phyloP scores from a whole-genome alignment of 1,284 basidiomycete genomes.

The Tausonia pullulans region DNA sequence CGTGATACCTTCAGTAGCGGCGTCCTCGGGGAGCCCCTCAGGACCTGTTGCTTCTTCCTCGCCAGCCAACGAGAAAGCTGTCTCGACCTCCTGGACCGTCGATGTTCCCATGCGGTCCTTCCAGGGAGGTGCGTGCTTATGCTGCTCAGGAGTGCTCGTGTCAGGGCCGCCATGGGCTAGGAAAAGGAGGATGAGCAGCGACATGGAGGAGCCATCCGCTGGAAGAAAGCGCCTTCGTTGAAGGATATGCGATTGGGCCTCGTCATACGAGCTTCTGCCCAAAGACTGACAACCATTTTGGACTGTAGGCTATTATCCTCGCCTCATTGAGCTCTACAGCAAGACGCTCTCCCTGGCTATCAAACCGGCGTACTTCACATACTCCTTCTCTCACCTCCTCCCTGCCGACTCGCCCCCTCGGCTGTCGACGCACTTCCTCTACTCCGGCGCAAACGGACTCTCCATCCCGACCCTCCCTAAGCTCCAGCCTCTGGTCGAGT shows the following conservation, averaged over 20 bases:
- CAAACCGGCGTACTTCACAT: constrained; percentile 47
- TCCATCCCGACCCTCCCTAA: constrained; percentile 37
- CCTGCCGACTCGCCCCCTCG: constrained; percentile 15
- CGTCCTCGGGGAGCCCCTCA: too few species aligned
- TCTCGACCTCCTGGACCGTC: constrained; percentile 42
- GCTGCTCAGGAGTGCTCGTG: background rate
- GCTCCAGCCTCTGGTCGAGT: constrained; percentile 24
- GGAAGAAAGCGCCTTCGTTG: too few species aligned
- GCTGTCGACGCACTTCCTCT: constrained; percentile 44
- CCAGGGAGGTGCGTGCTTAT: constrained; percentile 49
- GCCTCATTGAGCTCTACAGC: constrained; percentile 51
- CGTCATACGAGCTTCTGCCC: too few species aligned
- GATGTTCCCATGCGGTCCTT: constrained; percentile 70
- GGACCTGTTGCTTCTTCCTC: too few species aligned
- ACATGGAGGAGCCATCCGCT: too few species aligned
- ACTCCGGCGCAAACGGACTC: constrained; percentile 52
- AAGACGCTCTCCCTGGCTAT: constrained; percentile 45
- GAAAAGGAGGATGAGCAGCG: too few species aligned
- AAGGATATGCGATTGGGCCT: too few species aligned
- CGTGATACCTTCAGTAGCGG: constrained; percentile 18
- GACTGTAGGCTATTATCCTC: constrained; percentile 53
- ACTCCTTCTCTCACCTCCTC: constrained; percentile 51
- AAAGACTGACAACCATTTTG: background rate
- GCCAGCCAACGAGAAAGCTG: constrained; percentile 45
- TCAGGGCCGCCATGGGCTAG: too few species aligned